Evolutionary conservation across 306 rosid genomes (phyloP).

Genomic region (Mimosa bimucronata): DNA sequence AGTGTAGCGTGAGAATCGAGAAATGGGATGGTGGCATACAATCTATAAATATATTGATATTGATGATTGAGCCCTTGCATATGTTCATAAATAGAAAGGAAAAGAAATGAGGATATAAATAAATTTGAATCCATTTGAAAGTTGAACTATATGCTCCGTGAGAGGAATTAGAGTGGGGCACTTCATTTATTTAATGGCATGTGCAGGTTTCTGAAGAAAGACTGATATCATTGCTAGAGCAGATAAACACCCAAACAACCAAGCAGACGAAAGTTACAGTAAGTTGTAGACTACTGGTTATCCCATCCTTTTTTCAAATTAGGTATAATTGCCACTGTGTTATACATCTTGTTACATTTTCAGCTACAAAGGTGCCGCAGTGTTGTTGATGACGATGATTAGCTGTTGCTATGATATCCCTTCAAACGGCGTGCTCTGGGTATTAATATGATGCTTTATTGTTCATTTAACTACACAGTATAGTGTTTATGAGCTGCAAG

Average conservation of each 20-base stretch:
- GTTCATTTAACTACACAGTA: constrained; percentile 29
- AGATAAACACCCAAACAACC: constrained; percentile 87
- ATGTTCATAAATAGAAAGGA: not conserved
- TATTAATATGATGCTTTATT: constrained; percentile 23
- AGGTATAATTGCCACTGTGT: not conserved
- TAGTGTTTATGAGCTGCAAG: constrained; percentile 39
- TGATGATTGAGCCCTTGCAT: not conserved
- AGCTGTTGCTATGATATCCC: constrained; percentile 32
- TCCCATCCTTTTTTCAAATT: constrained; percentile 1
- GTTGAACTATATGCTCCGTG: constrained; percentile 5
- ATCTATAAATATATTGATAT: too few species aligned
- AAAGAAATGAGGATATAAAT: not conserved
- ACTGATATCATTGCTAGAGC: constrained; percentile 93
- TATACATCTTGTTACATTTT: constrained; percentile 9
- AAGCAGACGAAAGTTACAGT: constrained; percentile 96
- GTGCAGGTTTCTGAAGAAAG: constrained; percentile 89
- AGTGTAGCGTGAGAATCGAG: too few species aligned
- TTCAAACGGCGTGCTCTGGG: constrained; percentile 27
- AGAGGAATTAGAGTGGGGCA: constrained; percentile 17
- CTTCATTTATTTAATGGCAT: constrained; percentile 26
- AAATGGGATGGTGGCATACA: too few species aligned
- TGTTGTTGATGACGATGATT: constrained; percentile 95
- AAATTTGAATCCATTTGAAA: constrained; percentile 5
- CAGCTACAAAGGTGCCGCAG: constrained; percentile 98
- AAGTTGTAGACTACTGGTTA: constrained; percentile 40